Evolutionary conservation across 495 filamentous ascomycete genomes (phyloP).

Genomic region (Aspergillus panamensis): DNA sequence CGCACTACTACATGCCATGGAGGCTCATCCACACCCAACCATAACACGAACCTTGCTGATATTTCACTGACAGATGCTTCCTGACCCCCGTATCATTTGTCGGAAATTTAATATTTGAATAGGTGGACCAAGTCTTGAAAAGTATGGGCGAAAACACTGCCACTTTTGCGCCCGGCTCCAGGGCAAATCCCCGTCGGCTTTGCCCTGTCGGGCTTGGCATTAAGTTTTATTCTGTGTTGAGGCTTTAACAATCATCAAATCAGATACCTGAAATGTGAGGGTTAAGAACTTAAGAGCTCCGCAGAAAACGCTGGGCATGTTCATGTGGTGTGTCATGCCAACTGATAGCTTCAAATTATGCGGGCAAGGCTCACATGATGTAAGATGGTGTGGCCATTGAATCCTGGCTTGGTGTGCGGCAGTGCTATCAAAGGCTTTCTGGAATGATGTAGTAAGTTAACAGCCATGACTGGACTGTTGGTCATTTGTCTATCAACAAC

Average conservation of each 20-base stretch:
- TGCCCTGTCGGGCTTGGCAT: conserved; percentile 1
- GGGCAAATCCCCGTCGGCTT: conserved; percentile 5
- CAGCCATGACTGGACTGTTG: no score
- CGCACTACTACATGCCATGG: no score
- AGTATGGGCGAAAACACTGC: conserved; percentile 1
- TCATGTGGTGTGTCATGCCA: no score
- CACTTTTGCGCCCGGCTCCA: conserved; percentile 8
- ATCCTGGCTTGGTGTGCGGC: conserved; percentile 14
- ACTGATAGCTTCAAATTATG: background rate
- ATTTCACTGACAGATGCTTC: no score
- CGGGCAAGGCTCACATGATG: conserved; percentile 2
- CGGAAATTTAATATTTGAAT: no score
- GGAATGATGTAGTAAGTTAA: background rate
- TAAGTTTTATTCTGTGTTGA: background rate
- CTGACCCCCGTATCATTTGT: no score
- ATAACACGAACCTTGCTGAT: no score
- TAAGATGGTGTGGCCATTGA: background rate
- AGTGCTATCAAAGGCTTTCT: conserved; percentile 3
- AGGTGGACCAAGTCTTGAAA: background rate
- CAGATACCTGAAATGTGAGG: background rate
- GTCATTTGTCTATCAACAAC: no score
- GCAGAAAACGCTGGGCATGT: background rate
- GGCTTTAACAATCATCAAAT: background rate
- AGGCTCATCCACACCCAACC: no score
- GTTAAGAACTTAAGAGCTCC: background rate